Base-by-base conservation (phyloP, 1,139 yeast genomes). In the Meyerozyma athensensis region DNA sequence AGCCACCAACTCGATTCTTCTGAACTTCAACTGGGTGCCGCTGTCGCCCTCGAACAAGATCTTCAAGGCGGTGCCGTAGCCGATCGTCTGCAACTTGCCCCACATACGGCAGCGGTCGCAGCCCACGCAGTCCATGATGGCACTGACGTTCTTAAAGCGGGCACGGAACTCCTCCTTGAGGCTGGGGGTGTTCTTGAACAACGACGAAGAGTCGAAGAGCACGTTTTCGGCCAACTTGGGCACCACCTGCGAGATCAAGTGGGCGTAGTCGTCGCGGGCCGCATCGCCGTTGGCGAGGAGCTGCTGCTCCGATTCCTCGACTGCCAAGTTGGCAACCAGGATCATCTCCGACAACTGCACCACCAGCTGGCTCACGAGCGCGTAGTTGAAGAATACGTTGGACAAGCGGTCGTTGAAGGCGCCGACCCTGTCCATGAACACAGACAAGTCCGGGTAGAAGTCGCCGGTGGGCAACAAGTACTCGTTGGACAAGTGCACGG, bases 61-160 rank as follows among this genome's bases (percentile, higher is more conserved):
- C 61, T 92, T 92, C 54, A 94, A 73, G 2, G 97, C 95, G 14
- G 98, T 92, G 18, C 97, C 98, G 58, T 92, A 92, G 19, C 98
- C 98, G 16, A 94, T 87, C 2, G 96, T 87, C 65, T 92, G 98
- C 19, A 92, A 76, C 61, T 94, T 92, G 13, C 98, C 98, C 98
- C 98, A 92, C 64, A 94, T 70, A 54, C 97, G 77, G 60, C 98
- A 92, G 57, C 97, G 75, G 59, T 92, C 98, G 65, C 98, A 92
- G 26, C 96, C 97, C 35, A 92, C 97, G 68, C 98, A 92, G 61
- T 92, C 96, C 97, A 94, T 92, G 36, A 92, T 79, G 37, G 86
- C 84, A 22, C 95, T 82, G 23, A 92, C 95, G 57, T 92, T 94
- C 56, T 80, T 81, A 60, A 92, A 94, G 41, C 95, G 81, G 32